Evolutionary conservation across 768 basidiomycete species (phyloP), one percentile per base, ranked within the genome.

Genomic region (Suillus tomentosus): DNA sequence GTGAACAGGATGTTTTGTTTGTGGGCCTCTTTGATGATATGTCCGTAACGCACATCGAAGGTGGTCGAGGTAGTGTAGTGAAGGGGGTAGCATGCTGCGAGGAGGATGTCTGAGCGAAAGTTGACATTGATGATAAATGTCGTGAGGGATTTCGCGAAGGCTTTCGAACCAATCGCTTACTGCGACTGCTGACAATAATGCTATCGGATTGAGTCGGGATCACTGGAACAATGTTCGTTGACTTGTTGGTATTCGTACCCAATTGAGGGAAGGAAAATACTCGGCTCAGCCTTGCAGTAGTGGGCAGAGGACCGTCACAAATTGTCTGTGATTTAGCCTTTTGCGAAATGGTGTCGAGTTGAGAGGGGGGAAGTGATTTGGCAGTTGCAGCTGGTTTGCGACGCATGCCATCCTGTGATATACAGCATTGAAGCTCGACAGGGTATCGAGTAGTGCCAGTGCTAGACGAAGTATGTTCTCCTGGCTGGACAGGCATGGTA

Each of bases 231-330:
- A 2, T 31, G 13, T 63, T 67, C 19, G 40, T 50, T 24, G 34
- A 50, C 36, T 22, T 59, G 47, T 67, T 60, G 17, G 37, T 42
- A 27, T 57, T 61, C 47, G 40, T 61, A 9, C 66, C 67, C 42
- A 65, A 39, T 24, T 36, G 45, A 79, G 71, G 61, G 36, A 81
- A 77, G 43, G 79, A 79, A 48, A 85, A 78, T 55, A 81, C 77
- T 58, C 73, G 77, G 65, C 78, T 79, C 55, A 85, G 71, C 66
- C 81, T 84, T 43, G 75, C 76, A 60, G 72, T 74, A 61, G 67
- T 67, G 15, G 71, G 70, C 61, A 73, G 74, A 31, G 79, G 74
- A 15, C 75, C 72, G 67, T 79, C 79, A 22, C 69, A 66, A 31
- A 72, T 77, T 43, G 73, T 70, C 40, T 75, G 71, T 14, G 71